These are phyloP conservation scores for Porodaedalea pini DNA, from an alignment of 1,284 basidiomycete species.

Conservation along the genomic window DNA sequence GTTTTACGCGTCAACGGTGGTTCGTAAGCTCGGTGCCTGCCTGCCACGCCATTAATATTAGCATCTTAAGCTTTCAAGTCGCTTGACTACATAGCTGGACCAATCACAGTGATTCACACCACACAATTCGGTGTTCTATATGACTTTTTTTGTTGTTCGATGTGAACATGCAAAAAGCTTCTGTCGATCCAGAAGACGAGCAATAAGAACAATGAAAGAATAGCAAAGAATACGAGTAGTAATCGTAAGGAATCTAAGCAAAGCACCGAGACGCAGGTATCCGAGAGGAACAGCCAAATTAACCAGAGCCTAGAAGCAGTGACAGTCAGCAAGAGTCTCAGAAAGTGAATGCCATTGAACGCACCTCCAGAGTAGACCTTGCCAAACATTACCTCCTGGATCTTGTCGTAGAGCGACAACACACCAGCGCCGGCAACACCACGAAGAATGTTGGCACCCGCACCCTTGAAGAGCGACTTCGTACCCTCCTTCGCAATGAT, in stretches of 20 bases:
- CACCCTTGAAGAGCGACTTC: conserved; percentile 91
- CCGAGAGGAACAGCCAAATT: conserved; percentile 26
- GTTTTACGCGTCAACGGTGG: too few relatives aligned
- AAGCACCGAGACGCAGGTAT: conserved; percentile 9
- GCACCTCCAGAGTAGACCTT: conserved; percentile 87
- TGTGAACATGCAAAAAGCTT: conserved; percentile 11
- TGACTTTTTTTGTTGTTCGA: conserved; percentile 14
- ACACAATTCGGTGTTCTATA: conserved; percentile 9
- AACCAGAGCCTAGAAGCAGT: conserved; percentile 44
- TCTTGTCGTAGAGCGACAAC: conserved; percentile 89
- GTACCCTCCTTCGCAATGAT: conserved; percentile 89
- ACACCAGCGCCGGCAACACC: conserved; percentile 98
- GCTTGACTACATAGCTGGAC: too few relatives aligned
- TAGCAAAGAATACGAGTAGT: conserved; percentile 17
- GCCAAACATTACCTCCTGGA: conserved; percentile 89
- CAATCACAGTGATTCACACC: background rate
- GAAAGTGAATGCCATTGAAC: conserved; percentile 21
- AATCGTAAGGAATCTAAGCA: conserved; percentile 19
- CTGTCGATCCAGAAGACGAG: background rate
- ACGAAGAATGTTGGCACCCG: conserved; percentile 97
- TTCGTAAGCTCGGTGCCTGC: too few relatives aligned
- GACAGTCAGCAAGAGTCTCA: background rate
- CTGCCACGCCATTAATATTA: too few relatives aligned
- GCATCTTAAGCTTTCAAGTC: too few relatives aligned
- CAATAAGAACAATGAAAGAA: conserved; percentile 15